phyloP scores from a whole-genome alignment of 176 grass and related monocot genomes.

The Aegilops longissima region DNA sequence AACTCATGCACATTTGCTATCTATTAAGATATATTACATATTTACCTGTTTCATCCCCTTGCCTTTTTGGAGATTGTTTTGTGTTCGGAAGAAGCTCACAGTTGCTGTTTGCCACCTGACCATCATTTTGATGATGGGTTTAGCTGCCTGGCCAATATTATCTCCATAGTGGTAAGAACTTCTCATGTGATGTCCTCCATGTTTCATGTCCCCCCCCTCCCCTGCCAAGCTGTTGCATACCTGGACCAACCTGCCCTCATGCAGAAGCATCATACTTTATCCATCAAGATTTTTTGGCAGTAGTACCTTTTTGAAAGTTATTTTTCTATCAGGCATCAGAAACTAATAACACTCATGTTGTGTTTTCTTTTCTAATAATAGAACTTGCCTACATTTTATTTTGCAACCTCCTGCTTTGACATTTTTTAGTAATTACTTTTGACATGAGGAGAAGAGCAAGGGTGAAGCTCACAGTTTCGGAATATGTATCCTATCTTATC shows the following conservation, averaged over 20 bases:
- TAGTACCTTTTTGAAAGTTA: not conserved
- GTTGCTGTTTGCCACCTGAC: slow-evolving; percentile 33
- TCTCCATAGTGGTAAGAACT: slow-evolving; percentile 64
- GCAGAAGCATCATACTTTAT: not conserved
- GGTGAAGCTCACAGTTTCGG: not conserved
- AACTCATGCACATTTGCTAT: not conserved
- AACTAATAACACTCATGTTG: not conserved
- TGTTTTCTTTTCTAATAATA: slow-evolving; percentile 10
- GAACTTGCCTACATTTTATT: not conserved
- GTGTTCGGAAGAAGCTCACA: slow-evolving; percentile 37
- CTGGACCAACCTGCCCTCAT: not conserved
- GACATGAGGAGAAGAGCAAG: slow-evolving; percentile 3
- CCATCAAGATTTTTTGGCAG: not conserved
- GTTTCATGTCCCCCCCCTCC: not conserved
- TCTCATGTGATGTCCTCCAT: slow-evolving; percentile 11
- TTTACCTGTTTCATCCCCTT: slow-evolving; percentile 17
- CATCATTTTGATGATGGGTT: slow-evolving; percentile 36
- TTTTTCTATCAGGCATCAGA: not conserved
- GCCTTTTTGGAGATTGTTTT: slow-evolving; percentile 43
- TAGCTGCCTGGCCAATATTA: slow-evolving; percentile 55
- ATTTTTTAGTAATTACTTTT: not conserved
- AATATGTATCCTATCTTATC: not conserved
- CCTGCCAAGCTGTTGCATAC: not conserved
- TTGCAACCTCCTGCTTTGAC: not conserved
- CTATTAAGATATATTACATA: not conserved